These are phyloP conservation scores for Apiospora hydei DNA, from an alignment of 2,329 filamentous ascomycete genomes.

Conservation along the genomic window DNA sequence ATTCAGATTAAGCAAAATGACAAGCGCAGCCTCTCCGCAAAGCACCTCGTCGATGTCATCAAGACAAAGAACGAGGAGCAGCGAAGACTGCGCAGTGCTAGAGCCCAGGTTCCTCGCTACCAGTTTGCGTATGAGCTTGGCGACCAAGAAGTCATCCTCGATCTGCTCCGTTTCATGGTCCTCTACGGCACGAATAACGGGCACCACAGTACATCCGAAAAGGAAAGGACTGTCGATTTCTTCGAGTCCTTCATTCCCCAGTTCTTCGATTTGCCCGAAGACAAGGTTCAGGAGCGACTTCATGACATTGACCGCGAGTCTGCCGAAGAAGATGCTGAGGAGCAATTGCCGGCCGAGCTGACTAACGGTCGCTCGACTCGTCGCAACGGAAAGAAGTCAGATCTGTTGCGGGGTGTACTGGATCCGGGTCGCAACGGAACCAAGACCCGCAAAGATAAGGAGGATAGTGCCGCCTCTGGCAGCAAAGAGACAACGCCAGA, in stretches of 20 bases:
- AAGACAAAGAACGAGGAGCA: slow-evolving; percentile 94
- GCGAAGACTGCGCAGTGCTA: slow-evolving; percentile 72
- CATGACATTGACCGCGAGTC: slow-evolving; percentile 74
- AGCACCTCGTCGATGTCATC: slow-evolving; percentile 88
- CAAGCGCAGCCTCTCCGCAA: slow-evolving; percentile 89
- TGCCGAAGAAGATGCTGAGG: slow-evolving; percentile 80
- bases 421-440: slow-evolving; percentile 78
- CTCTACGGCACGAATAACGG: slow-evolving; percentile 72
- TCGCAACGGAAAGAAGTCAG: slow-evolving; percentile 78
- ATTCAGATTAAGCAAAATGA: slow-evolving; percentile 87
- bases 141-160: slow-evolving; percentile 72
- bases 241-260: slow-evolving; percentile 77
- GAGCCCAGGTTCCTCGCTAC: slow-evolving; percentile 67
- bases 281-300: slow-evolving; percentile 71
- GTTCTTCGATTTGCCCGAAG: slow-evolving; percentile 79
- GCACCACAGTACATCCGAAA: slow-evolving; percentile 75
- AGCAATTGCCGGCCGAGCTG: slow-evolving; percentile 73
- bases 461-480: slow-evolving; percentile 77
- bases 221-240: slow-evolving; percentile 76
- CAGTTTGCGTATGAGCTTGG: slow-evolving; percentile 80
- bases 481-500: slow-evolving; percentile 93
- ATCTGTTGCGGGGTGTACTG: slow-evolving; percentile 85
- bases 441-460: slow-evolving; percentile 74
- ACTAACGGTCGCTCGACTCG: slow-evolving; percentile 69
- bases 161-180: slow-evolving; percentile 68